phyloP scores from a whole-genome alignment of 352 stramenopile genomes.

The Phytopythium sindhum region DNA sequence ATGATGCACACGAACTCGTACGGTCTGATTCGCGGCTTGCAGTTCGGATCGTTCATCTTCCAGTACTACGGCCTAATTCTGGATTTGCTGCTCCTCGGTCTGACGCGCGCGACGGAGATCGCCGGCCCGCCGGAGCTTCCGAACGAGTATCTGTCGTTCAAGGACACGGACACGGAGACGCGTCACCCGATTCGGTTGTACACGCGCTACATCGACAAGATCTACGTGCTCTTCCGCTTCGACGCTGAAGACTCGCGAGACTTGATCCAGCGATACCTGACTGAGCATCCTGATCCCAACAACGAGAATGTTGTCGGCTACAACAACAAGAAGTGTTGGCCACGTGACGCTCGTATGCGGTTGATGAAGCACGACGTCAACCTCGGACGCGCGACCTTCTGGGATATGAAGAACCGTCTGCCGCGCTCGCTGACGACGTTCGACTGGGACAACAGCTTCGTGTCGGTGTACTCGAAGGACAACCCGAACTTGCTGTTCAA shows the following conservation, averaged over 20 bases:
- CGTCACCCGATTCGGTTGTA: conserved; percentile 99
- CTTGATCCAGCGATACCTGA: conserved; percentile 99
- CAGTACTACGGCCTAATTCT: conserved; percentile 99
- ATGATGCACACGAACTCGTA: conserved; percentile 99
- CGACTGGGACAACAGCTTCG: conserved; percentile 99
- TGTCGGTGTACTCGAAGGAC: conserved; percentile 99
- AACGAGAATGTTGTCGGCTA: conserved; percentile 99
- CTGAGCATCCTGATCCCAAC: conserved; percentile 99
- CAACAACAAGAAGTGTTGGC: conserved; percentile 99
- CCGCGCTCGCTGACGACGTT: conserved; percentile 98
- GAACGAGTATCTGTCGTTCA: conserved; percentile 99
- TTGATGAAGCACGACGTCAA: conserved; percentile 99
- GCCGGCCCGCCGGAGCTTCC: conserved; percentile 95
- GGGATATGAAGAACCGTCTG: conserved; percentile 99
- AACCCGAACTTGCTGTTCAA: conserved; percentile 99
- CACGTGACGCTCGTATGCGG: conserved; percentile 98
- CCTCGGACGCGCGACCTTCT: conserved; percentile 98
- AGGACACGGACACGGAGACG: conserved; percentile 96
- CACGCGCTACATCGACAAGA: conserved; percentile 99
- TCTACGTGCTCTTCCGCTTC: conserved; percentile 99
- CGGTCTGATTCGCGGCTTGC: conserved; percentile 97
- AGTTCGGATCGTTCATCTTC: conserved; percentile 97
- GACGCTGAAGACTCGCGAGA: conserved; percentile 97
- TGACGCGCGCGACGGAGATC: conserved; percentile 98
- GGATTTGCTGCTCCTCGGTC: conserved; percentile 96